Conservation (phyloP, 2,329 filamentous ascomycete species). For the Sarocladium strictum region DNA sequence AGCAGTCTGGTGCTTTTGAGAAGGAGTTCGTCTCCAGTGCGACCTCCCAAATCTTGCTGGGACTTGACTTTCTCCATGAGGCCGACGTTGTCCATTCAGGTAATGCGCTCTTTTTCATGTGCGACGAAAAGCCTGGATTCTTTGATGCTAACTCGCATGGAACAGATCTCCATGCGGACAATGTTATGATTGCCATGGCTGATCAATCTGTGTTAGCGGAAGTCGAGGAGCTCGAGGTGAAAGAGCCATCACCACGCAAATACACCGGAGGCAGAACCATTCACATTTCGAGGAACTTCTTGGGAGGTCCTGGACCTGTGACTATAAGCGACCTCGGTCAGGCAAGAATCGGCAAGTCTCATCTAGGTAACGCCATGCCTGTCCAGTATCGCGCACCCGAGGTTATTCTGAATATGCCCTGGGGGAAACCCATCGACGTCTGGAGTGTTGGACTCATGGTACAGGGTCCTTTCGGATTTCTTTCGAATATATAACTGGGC, state of each 20-base stretch:
- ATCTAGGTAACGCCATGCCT: slow-evolving; percentile 22
- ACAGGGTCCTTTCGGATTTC: slow-evolving; percentile 10
- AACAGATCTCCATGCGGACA: slow-evolving; percentile 21
- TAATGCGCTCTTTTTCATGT: no score
- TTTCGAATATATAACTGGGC: not conserved
- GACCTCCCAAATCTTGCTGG: slow-evolving; percentile 22
- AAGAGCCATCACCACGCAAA: slow-evolving; percentile 18
- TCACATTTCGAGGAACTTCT: slow-evolving; percentile 18
- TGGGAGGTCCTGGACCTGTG: slow-evolving; percentile 18
- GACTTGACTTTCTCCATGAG: slow-evolving; percentile 27
- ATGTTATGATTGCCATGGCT: slow-evolving; percentile 17
- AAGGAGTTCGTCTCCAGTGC: slow-evolving; percentile 24
- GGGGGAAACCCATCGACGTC: slow-evolving; percentile 22
- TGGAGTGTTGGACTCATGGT: slow-evolving; percentile 23
- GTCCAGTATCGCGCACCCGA: slow-evolving; percentile 21
- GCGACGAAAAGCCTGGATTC: no score
- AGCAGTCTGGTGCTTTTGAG: slow-evolving; percentile 16
- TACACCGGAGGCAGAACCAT: slow-evolving; percentile 15
- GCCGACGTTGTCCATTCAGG: slow-evolving; percentile 25
- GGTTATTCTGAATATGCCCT: slow-evolving; percentile 16
- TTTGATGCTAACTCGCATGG: no score
- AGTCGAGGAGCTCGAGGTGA: slow-evolving; percentile 18
- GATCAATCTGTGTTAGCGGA: slow-evolving; percentile 17
- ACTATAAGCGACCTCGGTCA: slow-evolving; percentile 24
- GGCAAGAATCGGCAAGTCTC: slow-evolving; percentile 18